Percentiles rank a stretch among this genome's conserved stretches.
Conservation (phyloP, 2,329 filamentous ascomycete species). For the Alternaria gansuensis region DNA sequence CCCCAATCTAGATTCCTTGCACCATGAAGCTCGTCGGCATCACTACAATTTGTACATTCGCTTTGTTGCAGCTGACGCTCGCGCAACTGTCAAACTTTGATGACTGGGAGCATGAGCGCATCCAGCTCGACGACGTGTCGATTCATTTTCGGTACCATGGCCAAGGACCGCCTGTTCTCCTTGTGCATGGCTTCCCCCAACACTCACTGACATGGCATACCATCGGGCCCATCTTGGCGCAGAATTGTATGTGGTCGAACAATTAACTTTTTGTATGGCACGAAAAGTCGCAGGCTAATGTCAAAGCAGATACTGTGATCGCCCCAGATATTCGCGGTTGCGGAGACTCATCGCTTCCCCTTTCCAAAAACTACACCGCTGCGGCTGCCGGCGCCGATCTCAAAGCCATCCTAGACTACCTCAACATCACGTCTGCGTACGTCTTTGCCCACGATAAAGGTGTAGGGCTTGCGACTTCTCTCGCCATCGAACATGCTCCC, state of each 20-base stretch:
- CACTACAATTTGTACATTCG: not conserved
- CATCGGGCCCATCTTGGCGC: not conserved
- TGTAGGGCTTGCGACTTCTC: constrained; percentile 52
- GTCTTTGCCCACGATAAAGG: constrained; percentile 61
- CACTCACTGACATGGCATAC: not conserved
- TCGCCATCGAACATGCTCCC: not conserved
- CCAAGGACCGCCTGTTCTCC: not conserved
- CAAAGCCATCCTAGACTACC: constrained; percentile 38
- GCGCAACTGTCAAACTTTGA: not conserved
- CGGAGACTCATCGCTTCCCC: constrained; percentile 50
- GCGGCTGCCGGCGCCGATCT: constrained; percentile 42
- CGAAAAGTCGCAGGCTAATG: not conserved
- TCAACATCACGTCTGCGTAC: constrained; percentile 44
- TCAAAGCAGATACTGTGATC: constrained; percentile 23
- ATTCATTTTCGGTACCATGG: constrained; percentile 1
- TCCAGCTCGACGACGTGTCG: not conserved
- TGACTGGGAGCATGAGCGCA: constrained; percentile 1
- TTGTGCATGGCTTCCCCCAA: not conserved
- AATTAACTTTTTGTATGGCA: not conserved
- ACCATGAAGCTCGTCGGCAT: not conserved
- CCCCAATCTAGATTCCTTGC: accelerated
- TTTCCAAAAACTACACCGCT: constrained; percentile 55
- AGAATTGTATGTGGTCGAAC: not conserved
- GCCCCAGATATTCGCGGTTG: constrained; percentile 12
- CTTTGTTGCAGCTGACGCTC: not conserved